phyloP scores from a whole-genome alignment of 768 basidiomycete species.

The Mycena filopes region DNA sequence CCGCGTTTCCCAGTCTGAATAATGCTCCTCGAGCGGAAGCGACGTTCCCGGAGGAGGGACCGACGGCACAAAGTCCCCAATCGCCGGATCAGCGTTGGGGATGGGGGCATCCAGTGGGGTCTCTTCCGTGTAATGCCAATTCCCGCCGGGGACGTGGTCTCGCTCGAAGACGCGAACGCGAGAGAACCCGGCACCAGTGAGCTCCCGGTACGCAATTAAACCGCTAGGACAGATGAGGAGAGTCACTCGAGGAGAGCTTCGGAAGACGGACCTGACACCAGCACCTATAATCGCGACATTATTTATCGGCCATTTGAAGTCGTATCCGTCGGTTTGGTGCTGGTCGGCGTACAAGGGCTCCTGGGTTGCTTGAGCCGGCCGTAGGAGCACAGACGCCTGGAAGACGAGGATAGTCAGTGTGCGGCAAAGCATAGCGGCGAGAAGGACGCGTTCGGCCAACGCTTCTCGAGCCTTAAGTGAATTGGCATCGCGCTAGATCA shows the following conservation, averaged over 20 bases:
- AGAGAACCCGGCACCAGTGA: slow-evolving; percentile 46
- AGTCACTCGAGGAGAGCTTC: background rate
- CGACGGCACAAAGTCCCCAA: slow-evolving; percentile 49
- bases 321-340: slow-evolving; percentile 33
- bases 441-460: too few species aligned
- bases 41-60: slow-evolving; percentile 45
- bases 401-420: background rate
- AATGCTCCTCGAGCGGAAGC: slow-evolving; percentile 39
- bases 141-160: slow-evolving; percentile 52
- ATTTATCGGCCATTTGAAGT: slow-evolving; percentile 51
- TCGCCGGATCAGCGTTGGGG: slow-evolving; percentile 44
- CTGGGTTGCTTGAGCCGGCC: background rate
- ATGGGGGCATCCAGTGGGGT: slow-evolving; percentile 47
- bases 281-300: slow-evolving; percentile 54
- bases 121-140: slow-evolving; percentile 57
- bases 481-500: slow-evolving; percentile 25
- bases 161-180: slow-evolving; percentile 37
- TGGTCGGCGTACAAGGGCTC: slow-evolving; percentile 4
- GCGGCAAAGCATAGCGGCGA: background rate
- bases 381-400: background rate
- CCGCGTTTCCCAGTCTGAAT: slow-evolving; percentile 24
- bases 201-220: slow-evolving; percentile 49
- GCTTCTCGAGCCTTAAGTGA: slow-evolving; percentile 10
- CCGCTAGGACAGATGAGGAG: slow-evolving; percentile 40
- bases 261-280: slow-evolving; percentile 49